Evolutionary conservation across 345 rosid species (phyloP).

Genomic region (Linum tenue): DNA sequence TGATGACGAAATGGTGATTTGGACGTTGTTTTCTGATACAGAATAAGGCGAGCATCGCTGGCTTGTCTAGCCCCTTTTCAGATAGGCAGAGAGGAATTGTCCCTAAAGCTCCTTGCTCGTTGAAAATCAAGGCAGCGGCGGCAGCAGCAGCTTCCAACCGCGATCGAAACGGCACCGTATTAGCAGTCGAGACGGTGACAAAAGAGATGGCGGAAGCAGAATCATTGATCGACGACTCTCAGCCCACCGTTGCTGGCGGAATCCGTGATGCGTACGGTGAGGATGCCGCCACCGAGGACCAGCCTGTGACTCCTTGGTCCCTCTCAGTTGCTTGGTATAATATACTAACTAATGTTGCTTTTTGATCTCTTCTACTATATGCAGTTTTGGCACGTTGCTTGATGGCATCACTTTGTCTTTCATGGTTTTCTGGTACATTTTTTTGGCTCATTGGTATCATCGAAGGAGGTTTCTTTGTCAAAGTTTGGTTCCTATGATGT

Average conservation of each 20-base stretch:
- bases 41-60: conserved; percentile 2
- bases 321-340: conserved; percentile 39
- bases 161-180: conserved; percentile 2
- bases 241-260: conserved; percentile 8
- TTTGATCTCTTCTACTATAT: background rate
- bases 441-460: background rate
- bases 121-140: background rate
- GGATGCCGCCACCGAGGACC: conserved; percentile 42
- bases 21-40: background rate
- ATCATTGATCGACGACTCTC: background rate
- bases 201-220: conserved; percentile 1
- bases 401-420: background rate
- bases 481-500: background rate
- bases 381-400: background rate
- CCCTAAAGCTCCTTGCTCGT: background rate
- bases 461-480: background rate
- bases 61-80: background rate
- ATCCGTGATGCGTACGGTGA: conserved; percentile 26
- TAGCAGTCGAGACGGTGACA: background rate
- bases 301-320: conserved; percentile 40
- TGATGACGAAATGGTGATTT: no score
- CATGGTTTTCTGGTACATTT: background rate
- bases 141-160: conserved; percentile 3
- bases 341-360: background rate
- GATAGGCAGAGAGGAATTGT: background rate